A percentile compares a stretch with the other conserved stretches of the same genome.
Conservation (phyloP, 2,329 filamentous ascomycete genomes). For the Ceratocystis ficicola region DNA sequence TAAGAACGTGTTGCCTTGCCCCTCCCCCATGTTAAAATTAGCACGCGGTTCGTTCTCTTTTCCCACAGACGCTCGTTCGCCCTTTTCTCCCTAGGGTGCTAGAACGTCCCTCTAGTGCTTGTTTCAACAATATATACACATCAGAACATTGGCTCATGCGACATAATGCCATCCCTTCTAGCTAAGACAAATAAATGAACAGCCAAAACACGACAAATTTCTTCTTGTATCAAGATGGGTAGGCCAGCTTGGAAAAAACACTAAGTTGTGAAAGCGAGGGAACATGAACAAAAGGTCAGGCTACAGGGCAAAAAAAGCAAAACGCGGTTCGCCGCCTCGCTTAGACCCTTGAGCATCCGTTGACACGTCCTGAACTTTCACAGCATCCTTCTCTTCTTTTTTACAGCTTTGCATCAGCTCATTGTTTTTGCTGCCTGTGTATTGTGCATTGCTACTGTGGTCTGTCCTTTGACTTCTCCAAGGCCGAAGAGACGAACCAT, state of each 20-base stretch:
- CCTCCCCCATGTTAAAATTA: not conserved
- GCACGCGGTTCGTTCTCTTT: not conserved
- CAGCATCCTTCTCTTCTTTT: too few species aligned
- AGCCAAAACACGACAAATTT: not conserved
- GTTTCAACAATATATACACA: not conserved
- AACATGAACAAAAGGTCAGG: not conserved
- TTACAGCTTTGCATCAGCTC: too few species aligned
- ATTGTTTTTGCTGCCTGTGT: too few species aligned
- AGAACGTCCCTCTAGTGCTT: not conserved
- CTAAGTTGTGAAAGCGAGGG: not conserved
- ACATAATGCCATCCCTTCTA: not conserved
- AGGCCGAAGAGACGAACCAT: too few species aligned
- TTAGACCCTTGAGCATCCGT: too few species aligned
- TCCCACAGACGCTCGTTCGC: not conserved
- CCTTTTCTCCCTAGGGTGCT: not conserved
- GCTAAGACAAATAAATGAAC: too few species aligned
- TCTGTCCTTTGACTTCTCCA: too few species aligned
- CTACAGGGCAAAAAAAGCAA: not conserved
- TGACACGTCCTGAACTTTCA: too few species aligned
- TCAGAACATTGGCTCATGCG: not conserved
- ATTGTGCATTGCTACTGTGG: too few species aligned
- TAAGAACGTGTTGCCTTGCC: not conserved
- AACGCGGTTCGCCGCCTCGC: too few species aligned
- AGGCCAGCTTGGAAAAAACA: not conserved
- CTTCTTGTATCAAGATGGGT: not conserved